These are phyloP conservation scores for Scutellaria barbata DNA, from an alignment of 257 asterid genomes.

Conservation along the genomic window DNA sequence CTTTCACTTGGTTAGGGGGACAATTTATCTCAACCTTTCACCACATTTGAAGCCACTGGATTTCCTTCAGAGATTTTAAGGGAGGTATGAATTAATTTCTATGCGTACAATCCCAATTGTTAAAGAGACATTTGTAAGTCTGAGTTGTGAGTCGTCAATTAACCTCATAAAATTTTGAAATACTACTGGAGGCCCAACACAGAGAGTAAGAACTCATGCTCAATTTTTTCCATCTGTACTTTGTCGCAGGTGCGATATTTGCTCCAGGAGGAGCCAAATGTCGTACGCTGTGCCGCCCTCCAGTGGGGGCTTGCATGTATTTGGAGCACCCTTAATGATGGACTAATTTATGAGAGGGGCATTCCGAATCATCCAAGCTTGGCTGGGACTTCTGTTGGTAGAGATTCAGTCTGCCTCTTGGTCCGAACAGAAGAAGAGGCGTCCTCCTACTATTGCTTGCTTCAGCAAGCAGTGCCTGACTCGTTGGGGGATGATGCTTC, in stretches of 20 bases:
- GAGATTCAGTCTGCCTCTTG: constrained; percentile 77
- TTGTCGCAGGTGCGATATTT: constrained; percentile 99
- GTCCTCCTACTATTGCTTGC: constrained; percentile 83
- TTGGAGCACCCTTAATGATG: constrained; percentile 80
- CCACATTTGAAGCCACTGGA: constrained; percentile 76
- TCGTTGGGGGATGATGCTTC: constrained; percentile 77
- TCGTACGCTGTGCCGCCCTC: constrained; percentile 88
- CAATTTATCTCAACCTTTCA: constrained; percentile 78
- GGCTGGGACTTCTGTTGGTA: constrained; percentile 79
- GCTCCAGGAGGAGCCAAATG: constrained; percentile 99
- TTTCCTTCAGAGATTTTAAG: constrained; percentile 84
- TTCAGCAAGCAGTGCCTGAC: constrained; percentile 73
- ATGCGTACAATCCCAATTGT: constrained; percentile 24
- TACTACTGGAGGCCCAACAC: constrained; percentile 52
- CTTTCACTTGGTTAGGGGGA: constrained; percentile 64
- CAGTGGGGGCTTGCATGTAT: constrained; percentile 71
- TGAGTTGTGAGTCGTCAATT: constrained; percentile 34
- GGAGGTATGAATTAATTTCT: constrained; percentile 67
- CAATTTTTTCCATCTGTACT: constrained; percentile 57
- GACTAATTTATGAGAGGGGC: constrained; percentile 85
- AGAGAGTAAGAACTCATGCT: constrained; percentile 57
- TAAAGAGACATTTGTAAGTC: constrained; percentile 33
- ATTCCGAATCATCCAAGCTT: constrained; percentile 76
- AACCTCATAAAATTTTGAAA: constrained; percentile 37
- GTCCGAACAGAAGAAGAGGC: constrained; percentile 79